These are phyloP conservation scores for Penicillium chermesinum DNA, from an alignment of 495 filamentous ascomycete genomes.

Conservation along the genomic window DNA sequence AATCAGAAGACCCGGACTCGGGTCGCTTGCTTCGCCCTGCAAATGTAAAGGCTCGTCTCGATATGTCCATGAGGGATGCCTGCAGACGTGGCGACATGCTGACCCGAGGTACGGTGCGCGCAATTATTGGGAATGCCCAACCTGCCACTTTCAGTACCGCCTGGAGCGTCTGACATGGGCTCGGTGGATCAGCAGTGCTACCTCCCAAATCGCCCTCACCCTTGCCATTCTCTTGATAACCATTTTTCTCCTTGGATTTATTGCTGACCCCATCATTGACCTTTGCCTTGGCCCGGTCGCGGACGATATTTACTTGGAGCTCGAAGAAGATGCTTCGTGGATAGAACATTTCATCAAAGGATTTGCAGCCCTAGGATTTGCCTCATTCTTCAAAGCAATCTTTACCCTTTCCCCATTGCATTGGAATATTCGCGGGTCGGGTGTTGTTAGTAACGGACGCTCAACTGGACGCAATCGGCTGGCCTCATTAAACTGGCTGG, in stretches of 20 bases:
- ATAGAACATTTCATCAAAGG: conserved; percentile 82
- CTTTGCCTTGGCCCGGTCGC: conserved; percentile 73
- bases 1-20: conserved; percentile 64
- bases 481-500: conserved; percentile 66
- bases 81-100: conserved; percentile 77
- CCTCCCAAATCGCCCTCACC: conserved; percentile 61
- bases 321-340: conserved; percentile 53
- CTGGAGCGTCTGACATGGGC: conserved; percentile 74
- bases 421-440: conserved; percentile 60
- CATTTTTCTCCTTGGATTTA: conserved; percentile 77
- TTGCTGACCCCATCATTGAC: conserved; percentile 90
- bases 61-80: conserved; percentile 93
- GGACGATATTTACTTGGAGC: conserved; percentile 31
- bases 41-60: conserved; percentile 86
- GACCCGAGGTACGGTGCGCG: conserved; percentile 60
- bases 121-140: conserved; percentile 84
- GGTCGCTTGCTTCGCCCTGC: conserved; percentile 85
- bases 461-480: conserved; percentile 66
- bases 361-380: conserved; percentile 71
- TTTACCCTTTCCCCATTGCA: conserved; percentile 68
- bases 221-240: conserved; percentile 60
- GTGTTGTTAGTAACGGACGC: conserved; percentile 47
- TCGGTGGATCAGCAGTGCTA: conserved; percentile 63
- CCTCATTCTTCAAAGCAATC: conserved; percentile 80
- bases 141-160: conserved; percentile 80